A percentile compares a stretch with the other conserved stretches of the same genome.
Evolutionary conservation across 2,329 filamentous ascomycete genomes (phyloP).

Genomic region (Tolypocladium pustulatum): DNA sequence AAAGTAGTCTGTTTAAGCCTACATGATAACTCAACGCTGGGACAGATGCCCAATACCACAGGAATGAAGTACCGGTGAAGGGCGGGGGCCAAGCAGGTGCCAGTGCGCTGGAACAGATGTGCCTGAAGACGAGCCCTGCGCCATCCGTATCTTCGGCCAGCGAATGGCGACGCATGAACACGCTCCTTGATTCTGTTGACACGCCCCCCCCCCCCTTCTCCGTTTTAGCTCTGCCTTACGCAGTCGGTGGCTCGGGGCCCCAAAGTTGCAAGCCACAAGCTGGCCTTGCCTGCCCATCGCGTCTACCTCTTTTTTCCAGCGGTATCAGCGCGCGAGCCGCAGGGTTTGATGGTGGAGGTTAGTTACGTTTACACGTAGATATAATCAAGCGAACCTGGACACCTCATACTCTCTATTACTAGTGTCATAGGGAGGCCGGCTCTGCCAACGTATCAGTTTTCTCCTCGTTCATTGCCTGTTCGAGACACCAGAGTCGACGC

Average conservation of each 20-base stretch:
- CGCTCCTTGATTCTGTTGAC: not conserved
- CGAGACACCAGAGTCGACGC: not conserved
- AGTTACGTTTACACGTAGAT: not conserved
- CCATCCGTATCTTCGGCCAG: not conserved
- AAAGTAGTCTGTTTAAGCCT: not conserved
- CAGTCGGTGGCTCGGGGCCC: not conserved
- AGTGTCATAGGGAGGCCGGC: not conserved
- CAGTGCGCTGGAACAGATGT: not conserved
- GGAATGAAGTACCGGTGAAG: not conserved
- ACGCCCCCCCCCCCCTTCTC: not conserved
- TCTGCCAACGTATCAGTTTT: not conserved
- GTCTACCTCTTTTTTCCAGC: not conserved
- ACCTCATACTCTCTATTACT: not conserved
- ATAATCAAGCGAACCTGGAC: not conserved
- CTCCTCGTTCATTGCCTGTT: not conserved
- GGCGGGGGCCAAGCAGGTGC: not conserved
- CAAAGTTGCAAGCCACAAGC: slow-evolving; percentile 1
- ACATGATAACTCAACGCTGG: not conserved
- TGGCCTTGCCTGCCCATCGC: not conserved
- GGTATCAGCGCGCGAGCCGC: not conserved
- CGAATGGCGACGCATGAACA: not conserved
- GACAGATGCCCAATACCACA: not conserved
- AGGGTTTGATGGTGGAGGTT: not conserved
- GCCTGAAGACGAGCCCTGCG: not conserved
- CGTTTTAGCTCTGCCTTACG: not conserved